Percentiles rank a stretch among this genome's conserved stretches.
Conservation (phyloP, 345 rosid genomes). For the sweet orange (Citrus sinensis) region DNA sequence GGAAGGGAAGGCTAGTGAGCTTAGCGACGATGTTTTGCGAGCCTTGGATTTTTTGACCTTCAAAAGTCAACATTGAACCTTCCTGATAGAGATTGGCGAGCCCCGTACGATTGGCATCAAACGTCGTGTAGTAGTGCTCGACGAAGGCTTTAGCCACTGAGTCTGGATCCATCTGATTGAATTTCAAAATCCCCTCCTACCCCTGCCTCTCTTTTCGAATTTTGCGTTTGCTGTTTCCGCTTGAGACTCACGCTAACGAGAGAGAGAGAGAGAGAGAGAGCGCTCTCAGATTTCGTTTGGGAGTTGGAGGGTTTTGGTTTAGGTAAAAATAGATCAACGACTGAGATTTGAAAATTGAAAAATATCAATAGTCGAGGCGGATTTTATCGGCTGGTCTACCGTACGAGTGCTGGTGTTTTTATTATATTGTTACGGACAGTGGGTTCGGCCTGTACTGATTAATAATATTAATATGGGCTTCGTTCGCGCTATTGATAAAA, state of each 20-base stretch:
- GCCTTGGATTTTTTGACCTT: slow-evolving; percentile 93
- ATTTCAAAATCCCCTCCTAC: no score
- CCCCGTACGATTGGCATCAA: slow-evolving; percentile 65
- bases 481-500: no score
- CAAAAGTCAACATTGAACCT: slow-evolving; percentile 85
- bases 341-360: slow-evolving; percentile 4
- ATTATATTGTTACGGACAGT: no score
- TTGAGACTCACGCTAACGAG: slow-evolving; percentile 20
- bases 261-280: neutral
- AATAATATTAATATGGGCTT: no score
- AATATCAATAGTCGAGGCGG: neutral
- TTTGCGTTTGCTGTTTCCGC: slow-evolving; percentile 2
- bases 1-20: slow-evolving; percentile 81
- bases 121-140: slow-evolving; percentile 81
- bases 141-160: slow-evolving; percentile 81
- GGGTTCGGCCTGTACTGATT: no score
- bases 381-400: neutral
- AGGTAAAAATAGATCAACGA: neutral
- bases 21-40: slow-evolving; percentile 72
- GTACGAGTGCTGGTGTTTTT: neutral
- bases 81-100: slow-evolving; percentile 79
- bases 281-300: neutral
- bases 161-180: slow-evolving; percentile 72
- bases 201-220: no score
- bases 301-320: neutral